phyloP scores from a whole-genome alignment of 768 basidiomycete species.

The Naganishia vishniacii region DNA sequence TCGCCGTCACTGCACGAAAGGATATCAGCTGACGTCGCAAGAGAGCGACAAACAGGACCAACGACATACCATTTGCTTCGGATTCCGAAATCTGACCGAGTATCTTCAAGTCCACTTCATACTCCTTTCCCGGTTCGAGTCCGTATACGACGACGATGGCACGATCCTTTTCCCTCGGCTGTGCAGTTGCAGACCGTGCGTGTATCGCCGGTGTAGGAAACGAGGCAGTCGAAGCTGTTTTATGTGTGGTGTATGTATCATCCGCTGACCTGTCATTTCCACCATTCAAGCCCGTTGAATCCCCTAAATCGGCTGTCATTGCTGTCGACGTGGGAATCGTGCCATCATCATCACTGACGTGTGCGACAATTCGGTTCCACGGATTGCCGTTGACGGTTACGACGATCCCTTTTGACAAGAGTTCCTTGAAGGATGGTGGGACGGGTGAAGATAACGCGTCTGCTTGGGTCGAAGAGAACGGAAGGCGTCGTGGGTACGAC shows the following conservation, averaged over 20 bases:
- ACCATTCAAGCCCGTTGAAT: background rate
- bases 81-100: conserved; percentile 11
- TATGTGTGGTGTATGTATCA: background rate
- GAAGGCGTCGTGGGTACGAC: conserved; percentile 18
- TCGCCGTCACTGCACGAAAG: conserved; percentile 27
- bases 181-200: background rate
- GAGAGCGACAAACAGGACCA: background rate
- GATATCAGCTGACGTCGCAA: background rate
- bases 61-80: conserved; percentile 28
- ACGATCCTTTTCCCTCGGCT: conserved; percentile 57
- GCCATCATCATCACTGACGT: conserved; percentile 38
- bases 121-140: conserved; percentile 78
- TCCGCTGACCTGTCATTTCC: background rate
- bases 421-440: conserved; percentile 41
- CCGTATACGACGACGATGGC: conserved; percentile 88
- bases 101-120: conserved; percentile 69
- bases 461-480: background rate
- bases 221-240: background rate
- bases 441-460: background rate
- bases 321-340: conserved; percentile 5
- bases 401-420: conserved; percentile 46
- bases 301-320: background rate
- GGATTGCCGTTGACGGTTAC: conserved; percentile 46
- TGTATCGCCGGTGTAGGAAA: conserved; percentile 34
- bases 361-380: conserved; percentile 47